Base-by-base conservation (phyloP, 148 eudicot species). In the Rhododendron henanense region DNA sequence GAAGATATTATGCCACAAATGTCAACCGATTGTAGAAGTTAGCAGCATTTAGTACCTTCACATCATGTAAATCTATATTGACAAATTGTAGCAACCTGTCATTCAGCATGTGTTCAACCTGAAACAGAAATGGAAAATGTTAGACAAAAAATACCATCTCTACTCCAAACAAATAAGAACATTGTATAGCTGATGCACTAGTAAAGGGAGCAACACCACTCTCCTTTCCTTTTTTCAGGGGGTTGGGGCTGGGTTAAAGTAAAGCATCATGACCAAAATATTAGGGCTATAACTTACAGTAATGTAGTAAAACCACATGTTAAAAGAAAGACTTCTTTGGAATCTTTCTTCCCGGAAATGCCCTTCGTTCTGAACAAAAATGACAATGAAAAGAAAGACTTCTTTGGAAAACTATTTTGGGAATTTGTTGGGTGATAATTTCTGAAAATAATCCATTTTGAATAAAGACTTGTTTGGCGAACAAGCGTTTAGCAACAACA, bases 41-140 rank as follows among this genome's bases (percentile, higher is more conserved):
- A 47, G 78, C 16, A 23, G 61, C n/a, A 61, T 59, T 41, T 11
- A 44, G 87, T 95, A 96, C 99, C 99, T 97, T 97, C 84, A 97
- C 99, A 81, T 97, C 98, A 61, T 91, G 99, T 89, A 97, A 89
- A 90, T 97, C 99, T 85, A 95, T 88, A 89, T 95, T 95, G 88
- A 94, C 98, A 88, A 97, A 95, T 85, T 97, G 98, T 85, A 92
- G 92, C 88, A 97, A 85, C 85, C 96, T 90, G 83, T 95, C 99
- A 92, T 95, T 97, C 55, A 97, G 96, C 90, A 95, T 89, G 91
- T 95, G 95, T 89, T 97, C 99, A 90, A 95, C 99, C 99, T 97
- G 92, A 81, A 87, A 86, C 75, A 53, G 37, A 86, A 33, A 85
- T 44, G 28, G 51, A 86, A 77, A 57, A 79, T 77, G 78, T 84